Evolutionary conservation across 1,284 basidiomycete genomes (phyloP).

Genomic region (Serendipita sp.): DNA sequence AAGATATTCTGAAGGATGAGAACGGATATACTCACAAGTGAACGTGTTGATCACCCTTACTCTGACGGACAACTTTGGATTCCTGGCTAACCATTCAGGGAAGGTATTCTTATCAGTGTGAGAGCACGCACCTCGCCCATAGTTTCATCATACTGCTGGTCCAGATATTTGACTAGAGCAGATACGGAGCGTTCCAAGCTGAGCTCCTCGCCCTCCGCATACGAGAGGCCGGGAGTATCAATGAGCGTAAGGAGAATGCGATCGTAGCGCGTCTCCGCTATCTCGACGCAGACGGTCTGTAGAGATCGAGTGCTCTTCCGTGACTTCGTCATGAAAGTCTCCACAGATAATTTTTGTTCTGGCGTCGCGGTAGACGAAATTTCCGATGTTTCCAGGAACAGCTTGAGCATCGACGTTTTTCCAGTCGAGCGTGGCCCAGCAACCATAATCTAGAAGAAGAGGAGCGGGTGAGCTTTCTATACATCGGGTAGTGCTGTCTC

Average conservation of each 20-base stretch:
- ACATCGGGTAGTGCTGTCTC: background rate
- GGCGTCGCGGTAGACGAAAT: slow-evolving; percentile 48
- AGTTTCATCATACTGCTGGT: slow-evolving; percentile 64
- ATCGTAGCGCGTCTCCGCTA: slow-evolving; percentile 60
- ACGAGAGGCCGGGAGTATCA: slow-evolving; percentile 70
- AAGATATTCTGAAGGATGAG: slow-evolving; percentile 14
- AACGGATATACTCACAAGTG: slow-evolving; percentile 44
- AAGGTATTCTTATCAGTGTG: background rate
- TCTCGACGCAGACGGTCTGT: slow-evolving; percentile 53
- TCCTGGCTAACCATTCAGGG: slow-evolving; percentile 33
- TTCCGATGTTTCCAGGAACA: slow-evolving; percentile 36
- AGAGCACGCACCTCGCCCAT: slow-evolving; percentile 54
- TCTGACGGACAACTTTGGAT: slow-evolving; percentile 69
- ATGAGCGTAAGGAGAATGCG: slow-evolving; percentile 59
- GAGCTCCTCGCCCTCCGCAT: slow-evolving; percentile 51
- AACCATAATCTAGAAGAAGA: slow-evolving; percentile 31
- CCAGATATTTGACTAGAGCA: slow-evolving; percentile 54
- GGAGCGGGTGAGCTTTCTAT: slow-evolving; percentile 6
- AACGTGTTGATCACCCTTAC: slow-evolving; percentile 67
- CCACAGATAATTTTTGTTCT: slow-evolving; percentile 24
- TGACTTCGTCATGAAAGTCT: slow-evolving; percentile 36
- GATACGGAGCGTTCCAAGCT: slow-evolving; percentile 63
- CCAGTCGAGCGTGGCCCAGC: slow-evolving; percentile 65
- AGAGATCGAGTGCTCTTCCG: slow-evolving; percentile 46
- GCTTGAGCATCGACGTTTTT: slow-evolving; percentile 60